Base-by-base conservation (phyloP, 164 flowering plant genomes). In the Nymphaea colorata region DNA sequence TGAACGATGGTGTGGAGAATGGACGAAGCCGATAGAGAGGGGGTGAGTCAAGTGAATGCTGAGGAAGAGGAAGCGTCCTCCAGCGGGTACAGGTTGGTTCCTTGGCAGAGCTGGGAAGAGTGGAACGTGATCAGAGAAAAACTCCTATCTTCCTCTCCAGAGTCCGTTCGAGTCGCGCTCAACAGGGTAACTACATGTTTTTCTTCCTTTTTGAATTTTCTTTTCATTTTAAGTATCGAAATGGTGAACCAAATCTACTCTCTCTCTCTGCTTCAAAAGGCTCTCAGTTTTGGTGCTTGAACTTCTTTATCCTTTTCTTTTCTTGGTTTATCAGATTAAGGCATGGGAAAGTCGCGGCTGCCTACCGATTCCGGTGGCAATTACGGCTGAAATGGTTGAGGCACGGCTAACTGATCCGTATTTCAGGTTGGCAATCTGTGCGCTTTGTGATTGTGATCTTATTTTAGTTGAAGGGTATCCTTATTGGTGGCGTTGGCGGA, bases 71-170 rank as follows among this genome's bases (percentile, higher is more conserved):
- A 25, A 25, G 36, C 36, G 36, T 51, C 57, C 64, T 61, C 64
- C 17, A 17, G n/a, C 7, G 64, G 64, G 10, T 74, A 69, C 79
- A 87, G 79, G 75, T 68, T 84, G 67, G 94, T 93, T 25, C 98
- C 98, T 2, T 93, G 98, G 98, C 68, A 87, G 66, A 85, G 71
- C 69, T 93, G 98, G 98, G 82, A 83, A 4, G 88, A 93, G 61
- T 93, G 98, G 98, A 82, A 81, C 68, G 79, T 72, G 51, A 89
- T 93, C 64, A 78, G 85, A 67, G 75, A 76, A 18, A 79, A 87
- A 44, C 84, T 93, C 63, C 87, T 93, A 75, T 93, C 97, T 41
- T 70, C 87, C 14, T 86, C 89, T 41, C 78, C 84, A 0, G 67
- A 77, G 57, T 78, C 83, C 18, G 72, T 90, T 17, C 68, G 80